Conservation (phyloP, 2,329 filamentous ascomycete species). For the Bipolaris sorokiniana region DNA sequence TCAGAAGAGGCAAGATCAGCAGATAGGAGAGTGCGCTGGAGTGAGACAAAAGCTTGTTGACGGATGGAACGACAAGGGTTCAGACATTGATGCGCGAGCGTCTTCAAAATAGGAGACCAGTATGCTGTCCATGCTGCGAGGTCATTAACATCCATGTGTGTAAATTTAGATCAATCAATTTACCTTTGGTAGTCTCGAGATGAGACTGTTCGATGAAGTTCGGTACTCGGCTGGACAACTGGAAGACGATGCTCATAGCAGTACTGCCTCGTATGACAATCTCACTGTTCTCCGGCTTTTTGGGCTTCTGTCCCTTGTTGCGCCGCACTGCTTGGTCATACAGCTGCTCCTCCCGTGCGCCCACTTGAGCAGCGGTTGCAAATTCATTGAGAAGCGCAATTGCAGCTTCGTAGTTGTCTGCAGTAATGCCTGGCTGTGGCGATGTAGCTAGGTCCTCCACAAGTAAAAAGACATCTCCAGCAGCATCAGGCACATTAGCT, state of each 20-base stretch:
- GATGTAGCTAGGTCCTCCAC: conserved; percentile 74
- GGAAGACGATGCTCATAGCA: conserved; percentile 80
- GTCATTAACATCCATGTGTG: background rate
- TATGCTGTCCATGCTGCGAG: conserved; percentile 88
- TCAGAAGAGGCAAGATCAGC: conserved; percentile 82
- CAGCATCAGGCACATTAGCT: conserved; percentile 71
- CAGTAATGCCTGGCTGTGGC: conserved; percentile 81
- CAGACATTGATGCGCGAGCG: conserved; percentile 85
- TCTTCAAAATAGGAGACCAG: conserved; percentile 93
- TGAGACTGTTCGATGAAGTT: conserved; percentile 91
- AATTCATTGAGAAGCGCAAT: conserved; percentile 88
- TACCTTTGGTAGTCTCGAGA: conserved; percentile 83
- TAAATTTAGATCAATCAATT: conserved; percentile 18
- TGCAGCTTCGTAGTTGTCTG: conserved; percentile 93
- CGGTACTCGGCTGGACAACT: conserved; percentile 81
- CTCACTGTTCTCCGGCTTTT: conserved; percentile 68
- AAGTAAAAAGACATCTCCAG: conserved; percentile 83
- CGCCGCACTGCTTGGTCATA: conserved; percentile 62
- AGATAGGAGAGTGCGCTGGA: conserved; percentile 85
- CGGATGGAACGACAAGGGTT: conserved; percentile 94
- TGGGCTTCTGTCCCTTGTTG: conserved; percentile 58
- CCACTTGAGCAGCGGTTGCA: conserved; percentile 79
- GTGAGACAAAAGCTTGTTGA: conserved; percentile 81
- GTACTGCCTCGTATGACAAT: conserved; percentile 78
- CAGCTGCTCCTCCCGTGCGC: conserved; percentile 72